Percentiles rank a stretch among this genome's conserved stretches.
Evolutionary conservation across 2,329 filamentous ascomycete species (phyloP).

Genomic region (Phialocephala sp.): DNA sequence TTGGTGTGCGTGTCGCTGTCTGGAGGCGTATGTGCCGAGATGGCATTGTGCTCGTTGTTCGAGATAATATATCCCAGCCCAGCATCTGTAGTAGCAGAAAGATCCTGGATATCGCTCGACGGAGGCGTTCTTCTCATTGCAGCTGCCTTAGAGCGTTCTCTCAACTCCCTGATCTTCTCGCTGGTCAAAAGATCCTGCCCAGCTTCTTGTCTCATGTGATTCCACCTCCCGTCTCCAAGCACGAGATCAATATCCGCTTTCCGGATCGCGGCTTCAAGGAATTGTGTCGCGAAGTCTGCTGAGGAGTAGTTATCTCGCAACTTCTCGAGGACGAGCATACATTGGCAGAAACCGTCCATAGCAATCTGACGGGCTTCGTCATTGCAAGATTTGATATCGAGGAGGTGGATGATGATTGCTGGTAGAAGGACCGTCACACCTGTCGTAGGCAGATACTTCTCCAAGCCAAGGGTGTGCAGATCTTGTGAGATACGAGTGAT

Average conservation of each 20-base stretch:
- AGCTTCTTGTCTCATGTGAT: constrained; percentile 17
- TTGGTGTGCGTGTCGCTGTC: constrained; percentile 24
- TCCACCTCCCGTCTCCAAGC: constrained; percentile 4
- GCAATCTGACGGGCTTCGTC: constrained; percentile 74
- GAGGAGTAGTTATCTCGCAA: constrained; percentile 89
- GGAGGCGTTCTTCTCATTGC: constrained; percentile 27
- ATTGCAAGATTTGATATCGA: constrained; percentile 87
- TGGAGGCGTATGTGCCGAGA: constrained; percentile 30
- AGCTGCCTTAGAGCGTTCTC: constrained; percentile 2
- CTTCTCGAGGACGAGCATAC: constrained; percentile 89
- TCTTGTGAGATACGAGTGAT: constrained; percentile 86
- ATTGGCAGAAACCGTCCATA: constrained; percentile 83
- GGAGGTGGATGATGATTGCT: constrained; percentile 90
- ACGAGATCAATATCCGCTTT: constrained; percentile 72
- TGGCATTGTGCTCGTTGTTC: constrained; percentile 16
- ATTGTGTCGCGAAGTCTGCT: constrained; percentile 94
- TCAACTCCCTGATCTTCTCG: constrained; percentile 22
- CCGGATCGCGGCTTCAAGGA: constrained; percentile 88
- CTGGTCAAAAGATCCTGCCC: constrained; percentile 4
- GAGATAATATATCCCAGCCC: constrained; percentile 3
- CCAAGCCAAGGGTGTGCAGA: constrained; percentile 73
- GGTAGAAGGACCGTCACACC: constrained; percentile 90
- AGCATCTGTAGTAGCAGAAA: not conserved
- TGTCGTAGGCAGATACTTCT: constrained; percentile 83
- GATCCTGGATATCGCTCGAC: constrained; percentile 6